Evolutionary conservation across 805 yeast genomes (phyloP).

Genomic region (Hanseniaspora valbyensis): DNA sequence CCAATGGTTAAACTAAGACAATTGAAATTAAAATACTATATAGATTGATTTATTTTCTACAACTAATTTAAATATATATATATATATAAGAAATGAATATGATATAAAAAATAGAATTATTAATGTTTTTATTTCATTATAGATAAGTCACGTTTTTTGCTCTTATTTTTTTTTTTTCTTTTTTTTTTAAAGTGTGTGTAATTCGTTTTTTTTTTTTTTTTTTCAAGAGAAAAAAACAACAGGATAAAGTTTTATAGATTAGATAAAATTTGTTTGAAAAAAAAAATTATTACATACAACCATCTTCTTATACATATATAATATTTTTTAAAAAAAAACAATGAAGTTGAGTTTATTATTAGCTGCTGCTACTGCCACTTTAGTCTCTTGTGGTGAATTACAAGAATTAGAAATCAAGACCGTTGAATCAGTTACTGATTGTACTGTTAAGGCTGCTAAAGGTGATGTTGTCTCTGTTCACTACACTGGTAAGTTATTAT

Average conservation of each 20-base stretch:
- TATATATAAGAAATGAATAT: not conserved
- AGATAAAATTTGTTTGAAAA: no score
- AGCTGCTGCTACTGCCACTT: not conserved
- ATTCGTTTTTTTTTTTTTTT: no score
- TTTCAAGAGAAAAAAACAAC: no score
- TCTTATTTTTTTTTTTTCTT: no score
- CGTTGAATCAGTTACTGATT: slow-evolving; percentile 40
- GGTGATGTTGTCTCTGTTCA: slow-evolving; percentile 71
- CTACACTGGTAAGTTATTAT: slow-evolving; percentile 57
- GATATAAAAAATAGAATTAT: no score
- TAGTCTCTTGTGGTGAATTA: slow-evolving; percentile 21
- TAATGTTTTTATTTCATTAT: no score
- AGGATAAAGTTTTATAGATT: no score
- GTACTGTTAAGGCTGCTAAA: slow-evolving; percentile 44
- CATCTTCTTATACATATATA: not conserved
- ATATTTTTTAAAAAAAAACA: not conserved
- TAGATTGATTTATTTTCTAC: slow-evolving; percentile 12
- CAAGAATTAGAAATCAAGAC: slow-evolving; percentile 33
- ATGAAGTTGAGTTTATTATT: not conserved
- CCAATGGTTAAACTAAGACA: slow-evolving; percentile 49
- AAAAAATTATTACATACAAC: no score
- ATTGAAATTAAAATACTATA: slow-evolving; percentile 45
- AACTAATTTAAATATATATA: no score
- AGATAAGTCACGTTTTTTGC: no score
- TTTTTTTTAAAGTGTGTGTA: no score